Conservation (phyloP, 148 eudicot genomes). For the Chenopodium berlandieri region DNA sequence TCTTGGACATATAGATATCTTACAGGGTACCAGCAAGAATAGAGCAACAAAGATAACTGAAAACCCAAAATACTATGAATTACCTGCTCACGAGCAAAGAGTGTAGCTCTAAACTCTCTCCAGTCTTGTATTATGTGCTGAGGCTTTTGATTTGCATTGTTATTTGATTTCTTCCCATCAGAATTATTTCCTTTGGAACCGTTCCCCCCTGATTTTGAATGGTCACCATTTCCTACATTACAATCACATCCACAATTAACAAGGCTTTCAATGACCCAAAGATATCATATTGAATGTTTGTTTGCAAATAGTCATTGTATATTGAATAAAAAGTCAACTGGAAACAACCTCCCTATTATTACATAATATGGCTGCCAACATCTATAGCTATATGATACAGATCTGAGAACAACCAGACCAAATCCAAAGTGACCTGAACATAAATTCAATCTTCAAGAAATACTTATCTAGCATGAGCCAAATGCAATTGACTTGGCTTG, state of each 20-base stretch:
- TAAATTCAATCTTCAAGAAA: too few relatives aligned
- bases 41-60: not conserved
- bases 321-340: not conserved
- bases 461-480: too few relatives aligned
- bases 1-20: not conserved
- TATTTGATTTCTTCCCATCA: conserved; percentile 50
- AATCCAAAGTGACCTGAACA: too few relatives aligned
- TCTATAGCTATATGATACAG: too few relatives aligned
- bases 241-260: conserved; percentile 11
- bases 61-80: not conserved
- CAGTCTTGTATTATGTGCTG: conserved; percentile 64
- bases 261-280: not conserved
- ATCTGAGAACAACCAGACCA: too few relatives aligned
- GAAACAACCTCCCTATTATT: not conserved
- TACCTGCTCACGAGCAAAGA: conserved; percentile 82
- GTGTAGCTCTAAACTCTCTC: conserved; percentile 92
- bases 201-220: conserved; percentile 59
- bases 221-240: conserved; percentile 63
- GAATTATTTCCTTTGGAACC: conserved; percentile 59
- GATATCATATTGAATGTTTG: not conserved
- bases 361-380: not conserved
- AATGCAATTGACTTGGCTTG: too few relatives aligned
- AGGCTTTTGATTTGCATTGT: conserved; percentile 47
- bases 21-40: not conserved
- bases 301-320: not conserved